Percentiles rank a stretch among this genome's conserved stretches.
phyloP scores from a whole-genome alignment of 345 rosid species.

The Linum usitatissimum region DNA sequence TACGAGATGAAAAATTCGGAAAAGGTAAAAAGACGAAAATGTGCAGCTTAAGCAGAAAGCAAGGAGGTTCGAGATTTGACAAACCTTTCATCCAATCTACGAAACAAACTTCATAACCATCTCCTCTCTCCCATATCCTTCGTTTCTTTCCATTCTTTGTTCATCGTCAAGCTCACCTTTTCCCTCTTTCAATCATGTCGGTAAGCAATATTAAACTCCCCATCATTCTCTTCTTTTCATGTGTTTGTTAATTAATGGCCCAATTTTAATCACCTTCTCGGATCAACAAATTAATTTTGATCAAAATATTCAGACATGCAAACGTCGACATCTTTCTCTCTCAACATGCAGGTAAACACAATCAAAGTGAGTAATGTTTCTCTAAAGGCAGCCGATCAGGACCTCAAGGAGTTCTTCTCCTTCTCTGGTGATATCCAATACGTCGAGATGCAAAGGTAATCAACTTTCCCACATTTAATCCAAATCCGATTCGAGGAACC shows the following conservation, averaged over 20 bases:
- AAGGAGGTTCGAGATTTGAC: too few relatives aligned
- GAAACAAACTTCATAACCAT: not conserved
- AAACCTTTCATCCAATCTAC: too few relatives aligned
- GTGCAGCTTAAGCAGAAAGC: too few relatives aligned
- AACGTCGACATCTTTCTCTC: not conserved
- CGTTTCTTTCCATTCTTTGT: not conserved
- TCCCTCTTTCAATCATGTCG: not conserved
- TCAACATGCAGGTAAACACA: conserved; percentile 38
- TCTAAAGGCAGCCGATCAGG: conserved; percentile 53
- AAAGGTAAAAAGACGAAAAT: too few relatives aligned
- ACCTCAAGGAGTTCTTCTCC: conserved; percentile 72
- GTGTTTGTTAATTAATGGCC: too few relatives aligned
- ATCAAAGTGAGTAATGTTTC: conserved; percentile 49
- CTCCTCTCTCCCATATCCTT: not conserved
- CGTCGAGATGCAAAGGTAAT: conserved; percentile 62
- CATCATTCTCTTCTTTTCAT: too few relatives aligned
- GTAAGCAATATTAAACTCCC: not conserved
- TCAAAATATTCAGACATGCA: not conserved
- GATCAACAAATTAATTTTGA: too few relatives aligned
- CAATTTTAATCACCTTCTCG: too few relatives aligned
- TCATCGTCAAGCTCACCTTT: not conserved
- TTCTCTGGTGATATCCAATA: conserved; percentile 68
- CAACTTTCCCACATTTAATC: too few relatives aligned
- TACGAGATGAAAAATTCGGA: too few relatives aligned
- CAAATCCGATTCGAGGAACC: too few relatives aligned